Percentiles rank a stretch among this genome's conserved stretches.
phyloP scores from a whole-genome alignment of 148 eudicot genomes.

The Fagopyrum tataricum region DNA sequence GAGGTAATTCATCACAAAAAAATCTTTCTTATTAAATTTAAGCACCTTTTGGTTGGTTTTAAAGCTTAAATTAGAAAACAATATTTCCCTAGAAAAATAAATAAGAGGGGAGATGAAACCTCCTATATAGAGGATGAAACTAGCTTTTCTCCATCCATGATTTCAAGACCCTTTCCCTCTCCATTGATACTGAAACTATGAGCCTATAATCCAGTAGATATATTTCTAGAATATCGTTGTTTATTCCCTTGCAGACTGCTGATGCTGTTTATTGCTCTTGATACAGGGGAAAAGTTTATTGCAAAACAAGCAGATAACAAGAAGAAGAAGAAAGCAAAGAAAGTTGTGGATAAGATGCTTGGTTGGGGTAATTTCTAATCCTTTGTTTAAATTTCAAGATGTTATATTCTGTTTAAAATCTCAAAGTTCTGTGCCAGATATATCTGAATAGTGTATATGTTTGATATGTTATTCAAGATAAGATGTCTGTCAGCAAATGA shows the following conservation, averaged over 20 bases:
- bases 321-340: constrained; percentile 84
- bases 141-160: too few species aligned
- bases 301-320: constrained; percentile 83
- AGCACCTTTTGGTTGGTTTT: neutral
- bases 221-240: neutral
- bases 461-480: neutral
- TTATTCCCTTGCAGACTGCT: neutral
- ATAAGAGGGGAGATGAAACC: neutral
- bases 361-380: constrained; percentile 76
- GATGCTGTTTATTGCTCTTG: constrained; percentile 6
- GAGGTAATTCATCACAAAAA: constrained; percentile 40
- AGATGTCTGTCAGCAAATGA: neutral
- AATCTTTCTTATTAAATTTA: neutral
- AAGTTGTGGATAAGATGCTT: constrained; percentile 95
- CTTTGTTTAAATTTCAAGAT: constrained; percentile 6
- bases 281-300: constrained; percentile 80
- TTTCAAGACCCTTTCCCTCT: neutral
- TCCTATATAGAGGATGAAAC: neutral
- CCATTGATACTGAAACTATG: neutral
- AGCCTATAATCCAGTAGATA: neutral
- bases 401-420: neutral
- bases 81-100: neutral
- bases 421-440: neutral
- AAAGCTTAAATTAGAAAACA: neutral
- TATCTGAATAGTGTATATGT: neutral